These are phyloP conservation scores for Dalbergia oliveri DNA, from an alignment of 306 rosid genomes.

Conservation along the genomic window DNA sequence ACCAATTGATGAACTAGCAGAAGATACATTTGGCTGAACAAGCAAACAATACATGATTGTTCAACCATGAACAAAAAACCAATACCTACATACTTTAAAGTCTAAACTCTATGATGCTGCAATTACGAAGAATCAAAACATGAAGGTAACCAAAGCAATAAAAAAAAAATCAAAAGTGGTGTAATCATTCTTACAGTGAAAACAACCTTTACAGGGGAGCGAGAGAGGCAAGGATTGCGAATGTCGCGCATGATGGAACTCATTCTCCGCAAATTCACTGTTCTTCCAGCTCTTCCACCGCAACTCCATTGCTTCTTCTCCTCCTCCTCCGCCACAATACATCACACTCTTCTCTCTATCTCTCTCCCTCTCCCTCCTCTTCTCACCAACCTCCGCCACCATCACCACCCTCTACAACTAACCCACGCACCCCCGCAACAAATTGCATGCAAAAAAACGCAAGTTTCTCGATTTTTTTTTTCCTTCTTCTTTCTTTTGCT, in stretches of 20 bases:
- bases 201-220: slow-evolving; percentile 78
- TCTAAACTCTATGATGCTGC: background rate
- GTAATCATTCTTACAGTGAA: slow-evolving; percentile 58
- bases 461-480: background rate
- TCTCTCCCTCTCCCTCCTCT: slow-evolving; percentile 27
- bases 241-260: slow-evolving; percentile 78
- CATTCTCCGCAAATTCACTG: slow-evolving; percentile 66
- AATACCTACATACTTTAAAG: background rate
- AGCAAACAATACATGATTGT: background rate
- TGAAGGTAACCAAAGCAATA: background rate
- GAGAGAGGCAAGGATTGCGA: slow-evolving; percentile 87
- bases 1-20: slow-evolving; percentile 26
- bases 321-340: slow-evolving; percentile 54
- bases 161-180: slow-evolving; percentile 23
- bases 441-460: background rate
- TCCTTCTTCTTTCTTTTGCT: background rate
- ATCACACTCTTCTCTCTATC: slow-evolving; percentile 56
- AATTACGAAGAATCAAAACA: background rate
- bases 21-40: slow-evolving; percentile 11
- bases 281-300: slow-evolving; percentile 70
- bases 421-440: slow-evolving; percentile 25
- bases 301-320: slow-evolving; percentile 71
- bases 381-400: slow-evolving; percentile 43
- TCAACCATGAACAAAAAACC: slow-evolving; percentile 24
- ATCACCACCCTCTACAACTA: slow-evolving; percentile 37